Evolutionary conservation across 768 basidiomycete species (phyloP).

Genomic region (Sutorius australiensis): DNA sequence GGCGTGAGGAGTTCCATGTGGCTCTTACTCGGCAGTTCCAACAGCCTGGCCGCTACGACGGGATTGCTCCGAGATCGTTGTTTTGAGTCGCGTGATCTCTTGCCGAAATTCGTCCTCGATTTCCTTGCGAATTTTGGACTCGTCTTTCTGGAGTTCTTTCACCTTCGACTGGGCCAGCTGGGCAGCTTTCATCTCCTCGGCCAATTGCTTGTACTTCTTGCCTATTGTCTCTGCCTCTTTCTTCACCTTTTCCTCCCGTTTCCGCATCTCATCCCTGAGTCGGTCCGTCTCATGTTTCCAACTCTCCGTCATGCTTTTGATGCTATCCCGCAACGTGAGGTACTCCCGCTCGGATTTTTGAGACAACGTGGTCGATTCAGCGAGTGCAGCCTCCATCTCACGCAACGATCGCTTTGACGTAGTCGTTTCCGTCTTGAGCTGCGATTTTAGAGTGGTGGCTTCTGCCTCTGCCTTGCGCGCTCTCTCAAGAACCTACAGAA

Average conservation of each 20-base stretch:
- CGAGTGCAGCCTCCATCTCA: slow-evolving; percentile 73
- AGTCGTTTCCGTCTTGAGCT: slow-evolving; percentile 70
- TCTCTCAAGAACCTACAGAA: slow-evolving; percentile 64
- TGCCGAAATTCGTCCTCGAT: slow-evolving; percentile 59
- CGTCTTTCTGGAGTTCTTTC: slow-evolving; percentile 48
- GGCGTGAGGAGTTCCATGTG: neutral
- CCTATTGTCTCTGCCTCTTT: slow-evolving; percentile 65
- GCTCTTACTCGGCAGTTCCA: slow-evolving; percentile 57
- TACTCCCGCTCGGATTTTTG: slow-evolving; percentile 85
- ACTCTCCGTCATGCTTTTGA: slow-evolving; percentile 66
- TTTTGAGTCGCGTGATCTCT: slow-evolving; percentile 52
- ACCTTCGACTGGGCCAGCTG: slow-evolving; percentile 45
- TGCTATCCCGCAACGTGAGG: slow-evolving; percentile 67
- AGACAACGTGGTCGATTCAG: slow-evolving; percentile 72
- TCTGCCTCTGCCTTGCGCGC: slow-evolving; percentile 85
- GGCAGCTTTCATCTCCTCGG: slow-evolving; percentile 59
- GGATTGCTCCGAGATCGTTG: slow-evolving; percentile 49
- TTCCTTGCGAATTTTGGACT: slow-evolving; percentile 47
- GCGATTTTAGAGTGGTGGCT: slow-evolving; percentile 59
- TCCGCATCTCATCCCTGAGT: slow-evolving; percentile 69
- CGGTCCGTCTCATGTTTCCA: slow-evolving; percentile 73
- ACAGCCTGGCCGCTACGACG: slow-evolving; percentile 54
- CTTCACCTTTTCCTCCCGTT: slow-evolving; percentile 65
- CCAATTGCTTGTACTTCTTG: slow-evolving; percentile 62
- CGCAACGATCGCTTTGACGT: slow-evolving; percentile 71